Evolutionary conservation across 371 early-diverging fungal genomes (phyloP).

Genomic region (Basidiobolus meristosporus): DNA sequence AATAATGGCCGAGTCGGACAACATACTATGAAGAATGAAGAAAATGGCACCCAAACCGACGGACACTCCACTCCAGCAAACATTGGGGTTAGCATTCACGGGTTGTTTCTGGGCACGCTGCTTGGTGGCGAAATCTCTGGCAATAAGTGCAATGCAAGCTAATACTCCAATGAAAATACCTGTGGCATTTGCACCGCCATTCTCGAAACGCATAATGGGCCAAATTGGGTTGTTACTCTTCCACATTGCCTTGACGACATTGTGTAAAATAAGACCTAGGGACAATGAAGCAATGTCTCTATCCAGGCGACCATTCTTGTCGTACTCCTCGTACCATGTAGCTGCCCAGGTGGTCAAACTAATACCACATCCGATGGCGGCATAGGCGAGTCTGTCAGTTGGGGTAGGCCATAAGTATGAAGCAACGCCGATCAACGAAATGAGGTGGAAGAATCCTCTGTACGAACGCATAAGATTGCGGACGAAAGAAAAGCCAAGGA

Average conservation of each 20-base stretch:
- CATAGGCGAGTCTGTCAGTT: conserved; percentile 28
- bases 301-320: conserved; percentile 28
- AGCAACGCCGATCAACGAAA: conserved; percentile 38
- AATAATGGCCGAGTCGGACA: conserved; percentile 47
- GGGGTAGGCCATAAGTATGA: conserved; percentile 36
- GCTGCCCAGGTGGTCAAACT: conserved; percentile 33
- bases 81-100: conserved; percentile 1
- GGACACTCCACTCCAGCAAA: conserved; percentile 25
- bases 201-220: conserved; percentile 52
- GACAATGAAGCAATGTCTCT: conserved; percentile 37
- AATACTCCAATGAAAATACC: conserved; percentile 37
- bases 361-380: conserved; percentile 33
- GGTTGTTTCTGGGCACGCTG: neutral
- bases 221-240: conserved; percentile 63
- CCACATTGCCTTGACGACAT: conserved; percentile 52
- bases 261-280: conserved; percentile 40
- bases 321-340: conserved; percentile 27
- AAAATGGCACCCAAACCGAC: conserved; percentile 41
- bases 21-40: conserved; percentile 55
- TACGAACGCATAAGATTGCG: conserved; percentile 27
- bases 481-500: conserved; percentile 38
- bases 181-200: conserved; percentile 45
- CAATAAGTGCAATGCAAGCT: conserved; percentile 25
- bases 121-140: neutral
- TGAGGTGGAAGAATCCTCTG: conserved; percentile 29